phyloP scores from a whole-genome alignment of 768 basidiomycete species.

The Russula griseocarnosa region DNA sequence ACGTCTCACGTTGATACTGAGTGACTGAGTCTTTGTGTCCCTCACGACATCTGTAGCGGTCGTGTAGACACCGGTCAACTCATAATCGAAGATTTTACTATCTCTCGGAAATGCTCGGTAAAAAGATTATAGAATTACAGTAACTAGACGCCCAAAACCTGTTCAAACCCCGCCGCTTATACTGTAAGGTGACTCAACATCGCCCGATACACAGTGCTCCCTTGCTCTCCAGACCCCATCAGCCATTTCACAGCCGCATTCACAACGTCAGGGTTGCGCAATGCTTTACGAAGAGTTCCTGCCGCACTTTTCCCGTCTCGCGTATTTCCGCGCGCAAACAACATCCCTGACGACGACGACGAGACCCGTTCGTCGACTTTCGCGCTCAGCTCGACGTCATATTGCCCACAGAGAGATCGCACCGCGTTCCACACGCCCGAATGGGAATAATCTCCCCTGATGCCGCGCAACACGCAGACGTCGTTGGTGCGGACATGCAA shows the following conservation, averaged over 20 bases:
- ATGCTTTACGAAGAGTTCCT: background rate
- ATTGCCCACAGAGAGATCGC: background rate
- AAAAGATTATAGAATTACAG: no score
- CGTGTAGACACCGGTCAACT: no score
- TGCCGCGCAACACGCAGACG: slow-evolving; percentile 5
- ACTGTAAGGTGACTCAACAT: background rate
- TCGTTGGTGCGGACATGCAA: slow-evolving; percentile 3
- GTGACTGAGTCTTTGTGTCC: no score
- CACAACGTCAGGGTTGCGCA: background rate
- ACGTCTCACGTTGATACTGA: no score
- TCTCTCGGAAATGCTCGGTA: no score
- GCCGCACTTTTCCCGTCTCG: background rate
- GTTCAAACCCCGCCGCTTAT: background rate
- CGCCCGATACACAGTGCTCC: no score
- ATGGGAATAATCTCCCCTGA: background rate
- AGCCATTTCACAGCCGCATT: background rate
- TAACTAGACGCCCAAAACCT: no score
- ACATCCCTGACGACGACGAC: background rate
- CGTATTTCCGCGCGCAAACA: background rate
- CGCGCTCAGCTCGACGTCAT: background rate
- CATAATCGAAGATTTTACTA: no score
- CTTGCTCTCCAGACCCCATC: background rate
- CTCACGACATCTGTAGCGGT: no score
- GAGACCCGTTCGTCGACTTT: background rate
- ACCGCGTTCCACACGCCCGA: background rate